Base-by-base conservation (phyloP, 2,329 filamentous ascomycete genomes). In the Zymoseptoria pseudotritici region DNA sequence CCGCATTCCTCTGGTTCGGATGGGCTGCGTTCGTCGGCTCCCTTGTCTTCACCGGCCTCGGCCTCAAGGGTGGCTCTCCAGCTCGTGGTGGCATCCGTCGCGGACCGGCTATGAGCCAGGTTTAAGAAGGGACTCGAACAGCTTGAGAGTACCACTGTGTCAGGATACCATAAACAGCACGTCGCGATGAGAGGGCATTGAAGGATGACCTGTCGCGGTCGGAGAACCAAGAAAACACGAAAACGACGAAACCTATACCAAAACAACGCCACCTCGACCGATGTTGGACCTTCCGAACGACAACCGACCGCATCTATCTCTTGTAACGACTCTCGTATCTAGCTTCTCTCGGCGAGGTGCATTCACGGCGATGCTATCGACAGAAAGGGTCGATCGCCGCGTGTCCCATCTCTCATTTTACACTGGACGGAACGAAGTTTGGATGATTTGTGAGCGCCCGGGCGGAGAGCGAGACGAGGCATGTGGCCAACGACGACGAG, bases 1-100 rank as follows among this genome's bases (percentile, higher is more conserved):
- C 83, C 36, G 87, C 84, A 46, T 93, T 93, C 77, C 81, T 90
- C 76, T 93, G 87, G 87, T 91, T 92, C 76, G 82, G 90, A 54
- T 90, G 87, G 72, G 80, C 77, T 49, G 79, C 82, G 24, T 88
- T 87, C 69, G 76, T 78, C 26, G 84, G 71, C 19, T 75, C 78
- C 3, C 80, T 81, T 50, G 72, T 85, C 52, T 77, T 83, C 70
- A 80, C 89, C 63, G 76, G 81, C 58, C 72, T 85, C 68, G 75
- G 77, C 61, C 79, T 81, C 60, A 53, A 53, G 52, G 22, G 22
- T 26, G 78, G 81, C 66, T 79, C 81, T 46, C 79, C 81, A 67
- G 77, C 80, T 31, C 71, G 67, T 58, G 75, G 79, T 57, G 72
- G 77, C 31, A 74, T 79, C 60, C 75, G 79, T 50, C 76, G 76